Conservation (phyloP, 192 early-diverging fungal genomes). For the Rhizophagus clarus region DNA sequence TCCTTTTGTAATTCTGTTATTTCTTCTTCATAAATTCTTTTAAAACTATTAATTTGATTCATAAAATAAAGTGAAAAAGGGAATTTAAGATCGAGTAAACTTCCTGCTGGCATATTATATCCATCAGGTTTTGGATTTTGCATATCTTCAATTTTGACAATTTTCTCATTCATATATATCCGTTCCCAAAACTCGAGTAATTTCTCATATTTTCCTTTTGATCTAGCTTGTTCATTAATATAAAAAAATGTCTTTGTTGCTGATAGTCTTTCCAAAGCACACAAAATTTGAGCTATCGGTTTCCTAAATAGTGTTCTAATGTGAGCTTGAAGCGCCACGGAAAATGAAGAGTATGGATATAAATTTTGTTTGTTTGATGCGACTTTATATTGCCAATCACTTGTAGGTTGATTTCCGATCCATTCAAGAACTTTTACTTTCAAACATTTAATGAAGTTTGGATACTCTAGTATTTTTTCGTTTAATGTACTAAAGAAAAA, state of each 20-base stretch:
- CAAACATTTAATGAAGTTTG: neutral
- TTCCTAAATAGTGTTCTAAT: slow-evolving; percentile 12
- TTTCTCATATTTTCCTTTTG: neutral
- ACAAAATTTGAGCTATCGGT: slow-evolving; percentile 22
- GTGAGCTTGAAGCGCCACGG: slow-evolving; percentile 2
- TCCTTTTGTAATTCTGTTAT: neutral
- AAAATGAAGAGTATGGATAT: slow-evolving; percentile 25
- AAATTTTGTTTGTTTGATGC: slow-evolving; percentile 24
- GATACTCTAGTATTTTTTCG: neutral
- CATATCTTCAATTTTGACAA: slow-evolving; percentile 18
- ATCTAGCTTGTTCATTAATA: neutral
- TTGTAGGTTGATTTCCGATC: neutral
- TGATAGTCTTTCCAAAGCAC: slow-evolving; percentile 26
- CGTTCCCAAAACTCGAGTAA: slow-evolving; percentile 13
- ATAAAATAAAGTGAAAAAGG: slow-evolving; percentile 32
- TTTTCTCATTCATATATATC: neutral
- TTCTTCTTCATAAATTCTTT: slow-evolving; percentile 12
- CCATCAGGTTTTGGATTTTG: slow-evolving; percentile 14
- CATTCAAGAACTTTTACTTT: slow-evolving; percentile 9
- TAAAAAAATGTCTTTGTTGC: slow-evolving; percentile 8
- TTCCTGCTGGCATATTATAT: neutral
- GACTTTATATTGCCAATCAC: slow-evolving; percentile 21
- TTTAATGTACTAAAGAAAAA: neutral
- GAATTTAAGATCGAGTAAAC: slow-evolving; percentile 5
- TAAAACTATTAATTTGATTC: slow-evolving; percentile 21